Percentiles rank a stretch among this genome's conserved stretches.
These are phyloP conservation scores for Rhodotorula taiwanensis DNA, from an alignment of 768 basidiomycete genomes.

Conservation along the genomic window DNA sequence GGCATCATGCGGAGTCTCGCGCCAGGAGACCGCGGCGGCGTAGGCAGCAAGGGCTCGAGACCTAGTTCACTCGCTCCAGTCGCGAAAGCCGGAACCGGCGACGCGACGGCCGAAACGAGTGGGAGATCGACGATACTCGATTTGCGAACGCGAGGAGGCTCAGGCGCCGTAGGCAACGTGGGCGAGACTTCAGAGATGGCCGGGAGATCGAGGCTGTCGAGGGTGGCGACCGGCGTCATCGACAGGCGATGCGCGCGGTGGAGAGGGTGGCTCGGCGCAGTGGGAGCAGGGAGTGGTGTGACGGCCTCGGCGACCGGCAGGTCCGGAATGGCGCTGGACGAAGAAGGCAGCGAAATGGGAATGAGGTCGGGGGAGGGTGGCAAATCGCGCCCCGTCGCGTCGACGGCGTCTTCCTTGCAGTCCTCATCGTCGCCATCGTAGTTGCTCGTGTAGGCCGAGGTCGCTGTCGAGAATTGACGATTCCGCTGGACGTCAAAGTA, in stretches of 20 bases:
- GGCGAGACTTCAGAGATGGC: too few relatives aligned
- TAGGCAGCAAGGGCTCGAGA: too few relatives aligned
- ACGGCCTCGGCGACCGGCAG: too few relatives aligned
- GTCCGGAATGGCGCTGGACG: too few relatives aligned
- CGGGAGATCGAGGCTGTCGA: too few relatives aligned
- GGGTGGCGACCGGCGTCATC: slow-evolving; percentile 8
- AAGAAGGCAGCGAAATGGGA: background rate
- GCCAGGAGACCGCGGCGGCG: background rate
- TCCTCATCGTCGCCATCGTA: background rate
- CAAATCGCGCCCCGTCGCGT: too few relatives aligned
- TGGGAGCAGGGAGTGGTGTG: background rate
- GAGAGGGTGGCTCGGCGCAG: background rate
- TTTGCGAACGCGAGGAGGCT: background rate
- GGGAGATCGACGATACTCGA: slow-evolving; percentile 10
- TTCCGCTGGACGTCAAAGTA: too few relatives aligned
- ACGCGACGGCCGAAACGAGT: background rate
- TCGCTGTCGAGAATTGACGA: too few relatives aligned
- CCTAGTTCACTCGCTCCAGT: background rate
- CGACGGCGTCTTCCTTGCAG: too few relatives aligned
- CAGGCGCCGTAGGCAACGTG: background rate
- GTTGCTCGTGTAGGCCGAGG: background rate
- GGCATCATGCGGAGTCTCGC: background rate
- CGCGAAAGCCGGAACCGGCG: background rate
- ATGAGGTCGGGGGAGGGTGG: slow-evolving; percentile 8
- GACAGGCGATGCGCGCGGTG: slow-evolving; percentile 3